Evolutionary conservation across 768 basidiomycete species (phyloP).

Genomic region (Xerocomellus amylosporus): DNA sequence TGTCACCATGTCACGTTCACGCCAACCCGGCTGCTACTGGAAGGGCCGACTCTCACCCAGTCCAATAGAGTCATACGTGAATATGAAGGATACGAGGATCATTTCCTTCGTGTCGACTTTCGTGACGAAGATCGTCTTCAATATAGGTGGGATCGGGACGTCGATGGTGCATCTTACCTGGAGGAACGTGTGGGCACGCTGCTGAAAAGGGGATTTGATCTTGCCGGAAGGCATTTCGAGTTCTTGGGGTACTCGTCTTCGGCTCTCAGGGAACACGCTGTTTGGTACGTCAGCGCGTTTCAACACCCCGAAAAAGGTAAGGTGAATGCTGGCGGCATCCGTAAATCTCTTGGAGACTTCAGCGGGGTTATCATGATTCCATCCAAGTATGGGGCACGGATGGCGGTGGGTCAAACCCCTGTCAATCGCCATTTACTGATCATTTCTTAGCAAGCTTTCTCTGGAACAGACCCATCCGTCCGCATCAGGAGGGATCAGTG

Average conservation of each 20-base stretch:
- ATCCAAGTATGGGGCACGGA: conserved; percentile 78
- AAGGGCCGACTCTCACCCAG: conserved; percentile 73
- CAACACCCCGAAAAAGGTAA: conserved; percentile 38
- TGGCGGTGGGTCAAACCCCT: conserved; percentile 41
- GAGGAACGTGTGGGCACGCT: conserved; percentile 54
- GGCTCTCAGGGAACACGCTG: conserved; percentile 72
- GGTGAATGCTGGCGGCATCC: conserved; percentile 58
- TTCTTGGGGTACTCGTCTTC: conserved; percentile 83
- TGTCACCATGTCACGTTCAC: conserved; percentile 77
- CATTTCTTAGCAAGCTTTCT: conserved; percentile 61
- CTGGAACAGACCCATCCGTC: conserved; percentile 75
- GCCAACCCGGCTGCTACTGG: conserved; percentile 68
- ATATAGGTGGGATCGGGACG: conserved; percentile 67
- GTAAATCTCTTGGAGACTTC: conserved; percentile 68
- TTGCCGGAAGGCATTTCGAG: conserved; percentile 71
- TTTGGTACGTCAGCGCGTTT: conserved; percentile 79
- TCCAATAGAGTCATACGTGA: conserved; percentile 79
- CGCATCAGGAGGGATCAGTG: conserved; percentile 56
- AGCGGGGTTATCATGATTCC: conserved; percentile 52
- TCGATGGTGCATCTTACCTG: conserved; percentile 57
- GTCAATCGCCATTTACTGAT: conserved; percentile 4
- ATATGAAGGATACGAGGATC: conserved; percentile 56
- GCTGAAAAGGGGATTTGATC: conserved; percentile 60
- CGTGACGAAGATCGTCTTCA: conserved; percentile 78
- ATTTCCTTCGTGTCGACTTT: conserved; percentile 82